Base-by-base conservation (phyloP, 2,329 filamentous ascomycete genomes). In the Diaporthe amygdali region DNA sequence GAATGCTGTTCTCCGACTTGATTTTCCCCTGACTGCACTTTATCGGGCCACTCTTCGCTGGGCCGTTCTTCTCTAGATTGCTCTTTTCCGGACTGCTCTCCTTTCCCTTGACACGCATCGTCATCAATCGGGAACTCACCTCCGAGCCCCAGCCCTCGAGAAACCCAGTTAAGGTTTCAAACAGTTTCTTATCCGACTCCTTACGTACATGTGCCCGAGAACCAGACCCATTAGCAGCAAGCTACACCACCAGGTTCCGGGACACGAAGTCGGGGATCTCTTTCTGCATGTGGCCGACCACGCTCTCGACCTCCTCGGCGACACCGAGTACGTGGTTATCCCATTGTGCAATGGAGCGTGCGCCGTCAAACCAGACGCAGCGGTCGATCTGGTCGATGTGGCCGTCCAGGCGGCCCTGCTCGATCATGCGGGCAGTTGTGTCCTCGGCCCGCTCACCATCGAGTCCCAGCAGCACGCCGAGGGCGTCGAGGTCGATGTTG, bases 311-410 rank as follows among this genome's bases (percentile, higher is more conserved):
- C 79, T 97, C 94, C 81, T 98, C 95, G 2, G 95, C 92, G 69
- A 98, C 81, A 34, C 91, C 91, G 79, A 96, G 92, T 25, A 98
- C 94, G 76, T 97, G 97, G 39, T 89, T 87, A 81, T 98, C 96
- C 96, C 96, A 98, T 76, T 92, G 89, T 55, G 94, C 89, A 81
- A 97, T 88, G 82, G 95, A 92, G 79, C 88, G 90, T 71, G 90
- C 92, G 78, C 82, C 86, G 81, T 96, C 94, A 79, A 99, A 99
- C 84, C 91, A 95, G 72, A 99, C 95, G 14, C 95, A 84, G 17
- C 93, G 89, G 70, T 95, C 94, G 70, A 99, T 95, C 84, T 99
- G 96, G 82, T 99, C 96, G 77, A 99, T 98, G 70, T 92, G 91
- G 9, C 96, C 96, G 3, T 92, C 90, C 66, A 99, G 83, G 39